A percentile compares a stretch with the other conserved stretches of the same genome.
phyloP scores from a whole-genome alignment of 768 basidiomycete genomes.

The Sporobolomyces roseus region DNA sequence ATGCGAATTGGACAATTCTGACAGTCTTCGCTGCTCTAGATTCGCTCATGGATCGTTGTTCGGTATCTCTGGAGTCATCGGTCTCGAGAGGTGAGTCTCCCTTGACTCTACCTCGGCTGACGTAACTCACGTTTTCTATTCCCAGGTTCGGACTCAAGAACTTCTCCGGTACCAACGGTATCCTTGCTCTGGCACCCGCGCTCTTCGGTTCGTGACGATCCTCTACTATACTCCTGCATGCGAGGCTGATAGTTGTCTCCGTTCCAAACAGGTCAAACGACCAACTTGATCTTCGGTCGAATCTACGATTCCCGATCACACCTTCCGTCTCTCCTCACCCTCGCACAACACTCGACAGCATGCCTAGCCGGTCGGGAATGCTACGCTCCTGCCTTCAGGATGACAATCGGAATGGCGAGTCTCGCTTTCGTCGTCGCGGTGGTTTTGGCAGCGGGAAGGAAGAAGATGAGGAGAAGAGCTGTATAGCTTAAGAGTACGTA shows the following conservation, averaged over 20 bases:
- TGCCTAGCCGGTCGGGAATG: constrained; percentile 22
- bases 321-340: not conserved
- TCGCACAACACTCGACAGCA: not conserved
- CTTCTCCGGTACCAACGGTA: constrained; percentile 26
- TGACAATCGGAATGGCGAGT: constrained; percentile 20
- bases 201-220: constrained; percentile 12
- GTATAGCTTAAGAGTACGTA: constrained; percentile 10
- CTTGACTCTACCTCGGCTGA: not conserved
- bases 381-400: constrained; percentile 8
- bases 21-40: not conserved
- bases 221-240: too few relatives aligned
- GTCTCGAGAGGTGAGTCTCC: constrained; percentile 20
- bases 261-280: constrained; percentile 19
- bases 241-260: not conserved
- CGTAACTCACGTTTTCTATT: not conserved
- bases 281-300: constrained; percentile 31
- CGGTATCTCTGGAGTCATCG: constrained; percentile 22
- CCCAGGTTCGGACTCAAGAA: constrained; percentile 27
- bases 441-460: constrained; percentile 9
- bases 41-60: constrained; percentile 31
- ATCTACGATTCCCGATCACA: constrained; percentile 30
- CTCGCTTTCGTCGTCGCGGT: not conserved
- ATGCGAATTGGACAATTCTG: not conserved
- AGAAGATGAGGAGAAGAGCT: constrained; percentile 12
- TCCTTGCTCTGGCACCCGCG: constrained; percentile 30